Evolutionary conservation across 1,284 basidiomycete species (phyloP), one percentile per base, ranked within the genome.

Genomic region (Sanghuangporus baumii): DNA sequence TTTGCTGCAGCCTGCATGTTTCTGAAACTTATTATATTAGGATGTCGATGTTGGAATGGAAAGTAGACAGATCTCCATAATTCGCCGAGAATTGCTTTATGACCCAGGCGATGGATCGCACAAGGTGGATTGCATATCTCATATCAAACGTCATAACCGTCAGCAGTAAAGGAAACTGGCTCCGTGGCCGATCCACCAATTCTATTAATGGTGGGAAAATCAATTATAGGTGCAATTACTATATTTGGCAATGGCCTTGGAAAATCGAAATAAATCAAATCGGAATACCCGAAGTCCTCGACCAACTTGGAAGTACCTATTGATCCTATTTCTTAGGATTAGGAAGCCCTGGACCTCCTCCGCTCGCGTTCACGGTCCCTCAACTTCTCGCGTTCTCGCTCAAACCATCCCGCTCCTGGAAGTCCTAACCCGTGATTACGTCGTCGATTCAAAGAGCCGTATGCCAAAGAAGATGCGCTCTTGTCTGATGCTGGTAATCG

Each of bases 1-100:
- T 77, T 78, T 46, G 75, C 70, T 57, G 70, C 71, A 52, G 74
- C 69, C 66, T 76, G 74, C 75, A 75, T 75, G 14, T 16, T 60
- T 38, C 11, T 46, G 16, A 46, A 16, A n/a, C 43, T n/a, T 14
- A 6, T 46, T 16, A 46, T 46, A 6, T 1, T 3, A n/a, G 40
- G 55, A 37, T 37, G 40, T 34, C 18, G 47, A 26, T n/a, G 46
- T 8, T 56, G 23, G 68, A 61, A 52, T 9, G 18, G 54, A 40
- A 14, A 52, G 14, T 38, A n/a, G 55, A 7, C 8, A 58, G 11
- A 18, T 5, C 31, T 26, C 31, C 23, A 51, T 26, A 50, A 9
- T 43, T 23, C 56, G 34, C 26, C 40, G 14, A 12, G 1, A 23
- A 46, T 23, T 23, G 23, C 18, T 16, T 51, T 51, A 26, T 26